Evolutionary conservation across 176 grass and related monocot genomes (phyloP), one percentile per base, ranked within the genome.

Genomic region (Zizania latifolia): DNA sequence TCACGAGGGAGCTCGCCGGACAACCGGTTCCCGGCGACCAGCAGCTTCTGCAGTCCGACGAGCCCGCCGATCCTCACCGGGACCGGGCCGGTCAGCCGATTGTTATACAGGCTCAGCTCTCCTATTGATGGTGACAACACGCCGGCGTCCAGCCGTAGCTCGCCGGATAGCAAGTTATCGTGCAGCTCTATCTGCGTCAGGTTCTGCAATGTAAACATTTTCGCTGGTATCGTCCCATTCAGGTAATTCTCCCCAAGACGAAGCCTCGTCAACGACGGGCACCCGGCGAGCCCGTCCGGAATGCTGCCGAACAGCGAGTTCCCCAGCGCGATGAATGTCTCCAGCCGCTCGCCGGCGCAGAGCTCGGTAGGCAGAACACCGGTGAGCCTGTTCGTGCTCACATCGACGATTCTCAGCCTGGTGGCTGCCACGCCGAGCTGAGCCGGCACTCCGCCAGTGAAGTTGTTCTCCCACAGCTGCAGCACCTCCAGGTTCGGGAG

Each of bases 401-500:
- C 65, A 78, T 97, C 93, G 23, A 97, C 85, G 14, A 97, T 81
- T 58, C 57, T 86, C 21, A 97, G 72, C 6, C 28, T 51, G 15
- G 83, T 80, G 29, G 80, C 90, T 38, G 59, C 89, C 16, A 85
- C 72, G 45, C 93, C 93, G 44, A 97, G 88, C 17, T 65, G 62
- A 15, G 63, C 11, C 11, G 93, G 93, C 14, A 97, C 83, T 12
- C 74, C 73, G 31, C 93, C 93, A 0, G 93, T 97, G 65, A 97
- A 91, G 75, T 97, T 97, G 79, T 97, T 97, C 71, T 97, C 93
- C 93, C 93, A 97, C 41, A 97, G 26, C 84, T 97, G 93, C 21
- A 97, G 90, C 37, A 97, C 93, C 73, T 97, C 93, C 59, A 97
- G 82, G 60, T n/a, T 87, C 32, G 88, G 90, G 64, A 97, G 32